Conservation (phyloP, 257 asterid genomes). For the Solanum chaucha region DNA sequence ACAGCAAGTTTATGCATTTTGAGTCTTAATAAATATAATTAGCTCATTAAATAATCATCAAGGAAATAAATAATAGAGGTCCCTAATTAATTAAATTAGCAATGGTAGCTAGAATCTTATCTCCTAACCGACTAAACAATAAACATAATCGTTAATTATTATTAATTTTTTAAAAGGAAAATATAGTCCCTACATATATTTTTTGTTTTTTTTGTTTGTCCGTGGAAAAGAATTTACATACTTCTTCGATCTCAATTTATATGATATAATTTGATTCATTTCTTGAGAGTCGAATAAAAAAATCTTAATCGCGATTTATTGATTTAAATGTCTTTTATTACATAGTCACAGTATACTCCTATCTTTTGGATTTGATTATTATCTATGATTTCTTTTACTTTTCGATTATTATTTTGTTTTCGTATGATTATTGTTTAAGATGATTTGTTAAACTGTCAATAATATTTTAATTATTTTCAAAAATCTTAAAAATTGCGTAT, state of each 20-base stretch:
- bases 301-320: too few relatives aligned
- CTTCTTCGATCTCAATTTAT: too few relatives aligned
- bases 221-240: not conserved
- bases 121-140: not conserved
- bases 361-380: not conserved
- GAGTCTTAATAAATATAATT: not conserved
- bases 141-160: not conserved
- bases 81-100: not conserved
- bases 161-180: not conserved
- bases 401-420: too few relatives aligned
- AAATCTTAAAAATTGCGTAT: too few relatives aligned
- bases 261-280: too few relatives aligned
- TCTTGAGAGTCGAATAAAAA: too few relatives aligned
- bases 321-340: not conserved
- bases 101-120: not conserved
- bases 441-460: too few relatives aligned
- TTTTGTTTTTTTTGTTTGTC: not conserved
- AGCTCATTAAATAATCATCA: not conserved
- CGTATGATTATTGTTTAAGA: too few relatives aligned
- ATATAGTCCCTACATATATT: not conserved
- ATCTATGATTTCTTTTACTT: not conserved
- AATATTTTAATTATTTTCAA: too few relatives aligned
- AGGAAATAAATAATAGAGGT: not conserved
- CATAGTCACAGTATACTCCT: not conserved
- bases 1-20: too few relatives aligned